phyloP scores from a whole-genome alignment of 2,329 filamentous ascomycete species.

The Aspergillus bombycis region DNA sequence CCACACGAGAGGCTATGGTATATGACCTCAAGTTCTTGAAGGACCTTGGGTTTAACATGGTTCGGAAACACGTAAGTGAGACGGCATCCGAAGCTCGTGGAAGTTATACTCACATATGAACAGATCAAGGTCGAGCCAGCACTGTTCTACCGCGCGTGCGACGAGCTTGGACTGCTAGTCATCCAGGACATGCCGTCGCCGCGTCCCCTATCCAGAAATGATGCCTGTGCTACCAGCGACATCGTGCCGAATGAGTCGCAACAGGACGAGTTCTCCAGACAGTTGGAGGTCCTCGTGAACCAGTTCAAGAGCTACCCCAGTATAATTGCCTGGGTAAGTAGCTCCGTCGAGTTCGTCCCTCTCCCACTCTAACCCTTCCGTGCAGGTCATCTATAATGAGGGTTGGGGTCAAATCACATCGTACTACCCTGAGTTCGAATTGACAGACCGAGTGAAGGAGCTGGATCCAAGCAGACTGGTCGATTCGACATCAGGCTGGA shows the following conservation, averaged over 20 bases:
- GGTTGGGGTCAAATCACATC: slow-evolving; percentile 66
- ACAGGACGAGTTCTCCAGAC: slow-evolving; percentile 67
- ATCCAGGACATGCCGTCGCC: slow-evolving; percentile 75
- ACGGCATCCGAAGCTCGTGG: neutral
- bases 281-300: slow-evolving; percentile 63
- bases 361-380: neutral
- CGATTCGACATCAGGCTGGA: slow-evolving; percentile 67
- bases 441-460: slow-evolving; percentile 58
- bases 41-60: slow-evolving; percentile 68
- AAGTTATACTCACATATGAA: neutral
- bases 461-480: slow-evolving; percentile 68
- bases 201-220: slow-evolving; percentile 40
- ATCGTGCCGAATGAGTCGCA: slow-evolving; percentile 49
- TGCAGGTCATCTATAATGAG: slow-evolving; percentile 69
- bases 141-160: slow-evolving; percentile 69
- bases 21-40: slow-evolving; percentile 68
- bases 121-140: slow-evolving; percentile 69
- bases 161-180: slow-evolving; percentile 66
- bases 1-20: slow-evolving; percentile 68
- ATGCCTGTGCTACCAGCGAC: slow-evolving; percentile 19
- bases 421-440: slow-evolving; percentile 57
- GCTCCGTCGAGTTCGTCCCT: neutral
- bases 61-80: slow-evolving; percentile 67
- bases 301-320: slow-evolving; percentile 68
- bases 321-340: slow-evolving; percentile 64